Conservation (phyloP, 108 stramenopile species). For the Nitzschia sp. region DNA sequence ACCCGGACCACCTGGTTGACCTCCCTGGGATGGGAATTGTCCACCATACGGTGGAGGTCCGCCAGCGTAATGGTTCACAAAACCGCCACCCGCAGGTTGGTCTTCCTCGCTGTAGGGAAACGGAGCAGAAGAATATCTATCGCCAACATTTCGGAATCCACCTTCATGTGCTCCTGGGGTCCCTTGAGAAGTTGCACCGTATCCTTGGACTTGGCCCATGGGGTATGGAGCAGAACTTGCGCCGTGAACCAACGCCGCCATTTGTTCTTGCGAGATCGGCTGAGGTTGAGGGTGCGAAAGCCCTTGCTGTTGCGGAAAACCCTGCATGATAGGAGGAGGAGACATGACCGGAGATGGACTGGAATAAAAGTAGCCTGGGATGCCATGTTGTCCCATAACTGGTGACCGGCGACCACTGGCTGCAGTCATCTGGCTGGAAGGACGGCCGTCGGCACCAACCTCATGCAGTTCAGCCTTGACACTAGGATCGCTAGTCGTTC, state of each 20-base stretch:
- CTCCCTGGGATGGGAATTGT: background rate
- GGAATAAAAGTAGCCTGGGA: slow-evolving; percentile 9
- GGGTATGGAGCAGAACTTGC: background rate
- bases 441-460: background rate
- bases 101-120: slow-evolving; percentile 41
- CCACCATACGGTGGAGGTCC: background rate
- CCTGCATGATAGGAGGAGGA: slow-evolving; percentile 15
- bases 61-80: background rate
- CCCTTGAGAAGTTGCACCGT: background rate
- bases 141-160: slow-evolving; percentile 11
- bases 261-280: slow-evolving; percentile 29
- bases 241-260: slow-evolving; percentile 23
- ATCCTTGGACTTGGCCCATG: background rate
- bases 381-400: slow-evolving; percentile 12
- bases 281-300: slow-evolving; percentile 23
- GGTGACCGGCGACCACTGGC: slow-evolving; percentile 9
- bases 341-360: slow-evolving; percentile 6
- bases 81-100: slow-evolving; percentile 13
- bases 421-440: background rate
- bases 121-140: slow-evolving; percentile 3
- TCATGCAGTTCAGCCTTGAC: slow-evolving; percentile 4
- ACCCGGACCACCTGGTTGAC: background rate
- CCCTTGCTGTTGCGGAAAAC: background rate
- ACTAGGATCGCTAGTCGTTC: slow-evolving; percentile 18
- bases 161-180: background rate